Evolutionary conservation across 805 yeast species (phyloP), one percentile per base, ranked within the genome.

Genomic region (Teunomyces lycoperdinae): DNA sequence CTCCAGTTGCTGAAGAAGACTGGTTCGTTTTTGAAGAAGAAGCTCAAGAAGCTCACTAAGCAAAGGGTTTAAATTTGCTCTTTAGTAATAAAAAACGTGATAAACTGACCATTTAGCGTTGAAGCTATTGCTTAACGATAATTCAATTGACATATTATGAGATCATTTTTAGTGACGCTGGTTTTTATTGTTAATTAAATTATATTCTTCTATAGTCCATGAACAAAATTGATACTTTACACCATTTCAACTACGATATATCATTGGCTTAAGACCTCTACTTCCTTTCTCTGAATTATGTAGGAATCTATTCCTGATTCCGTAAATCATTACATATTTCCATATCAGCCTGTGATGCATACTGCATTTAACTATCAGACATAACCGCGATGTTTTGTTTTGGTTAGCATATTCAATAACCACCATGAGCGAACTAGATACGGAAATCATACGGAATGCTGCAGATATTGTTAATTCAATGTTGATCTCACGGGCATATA

Each of bases 1-100:
- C 64, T 14, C 59, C 79, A 51, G 73, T 80, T 56, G 64, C 61
- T 44, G 84, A 79, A 60, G 88, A 82, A 63, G 90, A 85, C 71
- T 86, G 91, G 91, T 83, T 86, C 60, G 91, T 86, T 52, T 79
- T 85, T 61, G 89, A 84, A 69, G 89, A 84, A 68, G 76, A 74
- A 41, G 71, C 66, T 55, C 85, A 78, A 58, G 84, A 79, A 50
- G 79, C 76, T 62, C 83, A 80, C 65, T 76, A 72, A 45, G 47
- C 42, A 36, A 31, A 31, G 42, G 44, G 30, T 38, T 20, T 38
- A 38, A 11, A 38, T n/a, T 28, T 38, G 14, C 41, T 38, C 41
- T 38, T 20, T 38, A 38, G 41, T 38, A 38, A 38, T 24, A 16
- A 8, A 24, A 38, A 38, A 38, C 17, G n/a, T 24, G 41, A 13